Conservation (phyloP, 2,329 filamentous ascomycete genomes). For the Neofusicoccum sp. region DNA sequence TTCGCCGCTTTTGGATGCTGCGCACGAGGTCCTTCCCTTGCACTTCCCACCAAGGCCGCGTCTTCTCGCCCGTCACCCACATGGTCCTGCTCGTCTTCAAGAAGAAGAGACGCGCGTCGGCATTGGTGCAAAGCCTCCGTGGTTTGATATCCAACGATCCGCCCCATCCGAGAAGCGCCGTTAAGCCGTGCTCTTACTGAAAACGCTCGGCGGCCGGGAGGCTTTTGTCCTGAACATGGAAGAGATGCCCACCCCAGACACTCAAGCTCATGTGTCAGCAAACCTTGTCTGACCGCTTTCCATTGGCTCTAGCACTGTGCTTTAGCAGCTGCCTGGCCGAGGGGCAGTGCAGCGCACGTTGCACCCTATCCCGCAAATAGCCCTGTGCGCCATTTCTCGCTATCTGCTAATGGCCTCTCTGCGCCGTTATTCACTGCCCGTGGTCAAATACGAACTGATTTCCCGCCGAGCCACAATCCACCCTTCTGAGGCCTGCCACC, state of each 20-base stretch:
- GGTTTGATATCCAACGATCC: neutral
- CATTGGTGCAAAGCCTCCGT: neutral
- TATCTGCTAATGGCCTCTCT: too few relatives aligned
- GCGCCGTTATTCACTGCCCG: too few relatives aligned
- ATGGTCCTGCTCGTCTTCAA: too few relatives aligned
- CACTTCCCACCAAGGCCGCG: too few relatives aligned
- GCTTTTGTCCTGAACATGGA: too few relatives aligned
- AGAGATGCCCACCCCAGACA: neutral
- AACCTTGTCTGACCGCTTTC: neutral
- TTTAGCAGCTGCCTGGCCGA: neutral
- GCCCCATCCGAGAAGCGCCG: neutral
- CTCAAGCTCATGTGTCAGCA: neutral
- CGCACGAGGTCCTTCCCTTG: too few relatives aligned
- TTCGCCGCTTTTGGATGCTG: too few relatives aligned
- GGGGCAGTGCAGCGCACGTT: neutral
- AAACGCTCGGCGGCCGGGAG: neutral
- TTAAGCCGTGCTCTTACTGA: neutral
- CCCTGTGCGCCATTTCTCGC: neutral
- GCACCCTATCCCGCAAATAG: neutral
- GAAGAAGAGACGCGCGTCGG: neutral
- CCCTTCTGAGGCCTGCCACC: neutral
- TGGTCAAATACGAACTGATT: neutral
- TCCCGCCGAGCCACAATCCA: neutral
- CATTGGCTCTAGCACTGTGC: neutral
- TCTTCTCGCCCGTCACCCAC: too few relatives aligned